Conservation (phyloP, 31 red algal species). For the Endocladia muricata region DNA sequence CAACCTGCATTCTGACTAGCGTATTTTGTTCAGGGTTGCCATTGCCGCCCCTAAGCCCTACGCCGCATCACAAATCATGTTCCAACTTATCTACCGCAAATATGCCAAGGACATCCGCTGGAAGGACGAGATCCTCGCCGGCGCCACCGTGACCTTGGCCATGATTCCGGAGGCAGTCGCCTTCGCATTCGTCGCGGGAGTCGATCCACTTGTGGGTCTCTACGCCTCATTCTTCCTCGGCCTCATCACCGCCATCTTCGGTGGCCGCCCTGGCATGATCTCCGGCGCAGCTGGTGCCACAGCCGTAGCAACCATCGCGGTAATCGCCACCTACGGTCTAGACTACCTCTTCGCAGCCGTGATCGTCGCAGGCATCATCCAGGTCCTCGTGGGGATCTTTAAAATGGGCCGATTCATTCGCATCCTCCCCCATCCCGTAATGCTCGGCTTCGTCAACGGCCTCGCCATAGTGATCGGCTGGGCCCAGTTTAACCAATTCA, state of each 20-base stretch:
- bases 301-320: background rate
- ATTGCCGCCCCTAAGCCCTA: background rate
- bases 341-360: constrained; percentile 34
- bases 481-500: constrained; percentile 7
- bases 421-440: constrained; percentile 47
- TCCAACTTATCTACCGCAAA: background rate
- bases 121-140: constrained; percentile 36
- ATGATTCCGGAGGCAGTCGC: constrained; percentile 39
- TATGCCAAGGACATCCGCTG: constrained; percentile 7
- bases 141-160: constrained; percentile 36
- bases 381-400: constrained; percentile 33
- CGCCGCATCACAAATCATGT: background rate
- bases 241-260: constrained; percentile 30
- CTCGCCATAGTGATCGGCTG: constrained; percentile 37
- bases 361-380: constrained; percentile 24
- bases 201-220: constrained; percentile 36
- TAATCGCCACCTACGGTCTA: background rate
- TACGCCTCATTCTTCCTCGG: constrained; percentile 13
- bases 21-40: too few species aligned
- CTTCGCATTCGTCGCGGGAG: constrained; percentile 27
- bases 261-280: constrained; percentile 63
- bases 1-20: too few species aligned
- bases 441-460: constrained; percentile 57
- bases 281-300: constrained; percentile 43
- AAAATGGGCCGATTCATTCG: constrained; percentile 45